phyloP scores from a whole-genome alignment of 805 yeast species.

The Kregervanrija pseudodelftensis region DNA sequence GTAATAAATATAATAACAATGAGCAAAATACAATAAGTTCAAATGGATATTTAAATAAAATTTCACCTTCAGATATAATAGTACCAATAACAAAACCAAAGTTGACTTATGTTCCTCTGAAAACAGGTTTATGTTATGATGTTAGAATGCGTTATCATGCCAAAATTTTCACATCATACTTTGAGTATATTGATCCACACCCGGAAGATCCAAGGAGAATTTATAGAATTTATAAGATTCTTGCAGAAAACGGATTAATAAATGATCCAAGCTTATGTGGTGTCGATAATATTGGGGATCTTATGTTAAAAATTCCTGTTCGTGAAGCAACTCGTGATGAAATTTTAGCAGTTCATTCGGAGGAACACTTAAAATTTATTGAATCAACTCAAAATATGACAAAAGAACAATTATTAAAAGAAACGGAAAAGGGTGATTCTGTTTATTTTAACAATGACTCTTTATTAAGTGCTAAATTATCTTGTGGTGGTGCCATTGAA shows the following conservation, averaged over 20 bases:
- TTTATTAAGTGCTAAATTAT: slow-evolving; percentile 73
- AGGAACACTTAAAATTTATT: slow-evolving; percentile 69
- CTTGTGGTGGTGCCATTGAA: slow-evolving; percentile 97
- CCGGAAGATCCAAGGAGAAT: slow-evolving; percentile 98
- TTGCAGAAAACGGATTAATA: slow-evolving; percentile 91
- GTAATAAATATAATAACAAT: background rate
- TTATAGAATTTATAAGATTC: slow-evolving; percentile 83
- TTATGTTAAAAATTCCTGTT: slow-evolving; percentile 84
- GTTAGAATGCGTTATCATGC: slow-evolving; percentile 98
- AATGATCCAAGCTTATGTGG: slow-evolving; percentile 71
- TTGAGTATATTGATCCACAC: slow-evolving; percentile 94
- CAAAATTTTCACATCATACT: slow-evolving; percentile 82
- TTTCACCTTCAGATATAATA: slow-evolving; percentile 20
- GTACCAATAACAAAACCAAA: slow-evolving; percentile 62
- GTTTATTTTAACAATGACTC: slow-evolving; percentile 93
- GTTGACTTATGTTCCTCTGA: slow-evolving; percentile 63
- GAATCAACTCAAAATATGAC: slow-evolving; percentile 72
- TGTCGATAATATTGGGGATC: slow-evolving; percentile 67
- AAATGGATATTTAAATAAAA: background rate
- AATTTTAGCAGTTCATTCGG: slow-evolving; percentile 77
- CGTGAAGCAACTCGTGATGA: slow-evolving; percentile 87
- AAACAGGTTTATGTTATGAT: slow-evolving; percentile 93
- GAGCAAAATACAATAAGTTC: background rate
- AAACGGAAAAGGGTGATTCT: slow-evolving; percentile 89
- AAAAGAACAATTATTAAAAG: slow-evolving; percentile 66